Evolutionary conservation across 73 alveolate genomes (phyloP).

Genomic region (Breviolum minutum): DNA sequence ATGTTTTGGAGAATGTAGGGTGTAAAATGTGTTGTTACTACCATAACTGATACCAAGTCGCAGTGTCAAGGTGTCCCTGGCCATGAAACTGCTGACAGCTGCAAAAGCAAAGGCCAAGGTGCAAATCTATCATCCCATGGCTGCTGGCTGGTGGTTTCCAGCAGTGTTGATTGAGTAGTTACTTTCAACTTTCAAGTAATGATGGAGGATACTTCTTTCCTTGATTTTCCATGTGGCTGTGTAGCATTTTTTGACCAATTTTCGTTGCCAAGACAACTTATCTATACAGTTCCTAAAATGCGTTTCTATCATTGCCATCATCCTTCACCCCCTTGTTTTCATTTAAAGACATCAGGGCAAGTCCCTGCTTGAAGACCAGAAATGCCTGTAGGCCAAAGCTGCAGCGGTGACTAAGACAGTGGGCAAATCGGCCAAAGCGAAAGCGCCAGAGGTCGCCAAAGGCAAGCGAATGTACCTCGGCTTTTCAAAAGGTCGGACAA

Average conservation of each 20-base stretch:
- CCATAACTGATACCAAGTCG: neutral
- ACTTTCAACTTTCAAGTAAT: too few relatives aligned
- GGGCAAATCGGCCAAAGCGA: slow-evolving; percentile 8
- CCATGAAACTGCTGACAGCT: slow-evolving; percentile 65
- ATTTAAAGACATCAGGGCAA: too few relatives aligned
- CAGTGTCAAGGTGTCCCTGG: slow-evolving; percentile 22
- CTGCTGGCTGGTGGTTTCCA: neutral
- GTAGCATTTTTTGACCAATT: neutral
- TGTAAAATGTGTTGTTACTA: neutral
- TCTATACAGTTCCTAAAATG: too few relatives aligned
- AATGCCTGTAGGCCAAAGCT: neutral
- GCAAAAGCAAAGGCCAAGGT: slow-evolving; percentile 35
- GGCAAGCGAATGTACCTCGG: slow-evolving; percentile 34
- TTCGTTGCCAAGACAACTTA: neutral
- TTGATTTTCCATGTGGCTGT: too few relatives aligned
- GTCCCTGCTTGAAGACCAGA: too few relatives aligned
- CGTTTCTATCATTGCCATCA: too few relatives aligned
- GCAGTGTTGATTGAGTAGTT: too few relatives aligned
- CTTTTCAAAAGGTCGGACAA: neutral
- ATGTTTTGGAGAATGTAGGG: neutral
- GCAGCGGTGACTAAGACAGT: neutral
- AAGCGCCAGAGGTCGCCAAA: neutral
- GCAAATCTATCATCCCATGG: neutral
- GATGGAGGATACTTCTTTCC: too few relatives aligned
- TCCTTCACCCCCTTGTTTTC: too few relatives aligned